Conservation (phyloP, 176 grass and related monocot genomes). For the Cenchrus americanus region DNA sequence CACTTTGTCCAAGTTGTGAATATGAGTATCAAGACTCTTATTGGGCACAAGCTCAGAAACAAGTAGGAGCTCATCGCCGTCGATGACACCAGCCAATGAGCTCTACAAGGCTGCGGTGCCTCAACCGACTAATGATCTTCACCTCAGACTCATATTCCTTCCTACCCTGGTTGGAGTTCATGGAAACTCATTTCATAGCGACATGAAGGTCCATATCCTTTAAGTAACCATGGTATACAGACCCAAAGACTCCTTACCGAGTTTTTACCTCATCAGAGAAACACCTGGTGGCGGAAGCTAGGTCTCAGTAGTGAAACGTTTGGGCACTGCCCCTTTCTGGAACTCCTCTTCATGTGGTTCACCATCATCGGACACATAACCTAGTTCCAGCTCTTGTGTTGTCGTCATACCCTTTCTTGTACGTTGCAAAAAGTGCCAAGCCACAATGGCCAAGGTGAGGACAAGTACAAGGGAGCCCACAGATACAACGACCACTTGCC, state of each 20-base stretch:
- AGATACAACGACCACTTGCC: not conserved
- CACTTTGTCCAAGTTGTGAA: constrained; percentile 17
- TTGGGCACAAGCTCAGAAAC: constrained; percentile 50
- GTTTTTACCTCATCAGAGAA: not conserved
- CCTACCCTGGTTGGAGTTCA: constrained; percentile 26
- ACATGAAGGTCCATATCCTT: not conserved
- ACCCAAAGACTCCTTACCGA: not conserved
- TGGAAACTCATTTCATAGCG: not conserved
- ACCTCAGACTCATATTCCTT: constrained; percentile 63
- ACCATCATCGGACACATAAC: not conserved
- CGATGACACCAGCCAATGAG: constrained; percentile 56
- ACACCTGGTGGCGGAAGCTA: not conserved
- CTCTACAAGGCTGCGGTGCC: constrained; percentile 55
- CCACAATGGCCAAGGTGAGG: not conserved
- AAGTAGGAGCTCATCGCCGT: not conserved
- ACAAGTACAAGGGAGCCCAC: not conserved
- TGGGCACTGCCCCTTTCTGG: not conserved
- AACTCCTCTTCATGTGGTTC: not conserved
- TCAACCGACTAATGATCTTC: constrained; percentile 50
- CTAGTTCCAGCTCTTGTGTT: not conserved
- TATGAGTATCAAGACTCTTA: constrained; percentile 50
- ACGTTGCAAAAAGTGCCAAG: not conserved
- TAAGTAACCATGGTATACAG: not conserved
- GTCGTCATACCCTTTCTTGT: not conserved
- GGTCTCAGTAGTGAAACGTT: not conserved